These are phyloP conservation scores for Tephrocybe sp. DNA, from an alignment of 768 basidiomycete genomes.

Conservation along the genomic window DNA sequence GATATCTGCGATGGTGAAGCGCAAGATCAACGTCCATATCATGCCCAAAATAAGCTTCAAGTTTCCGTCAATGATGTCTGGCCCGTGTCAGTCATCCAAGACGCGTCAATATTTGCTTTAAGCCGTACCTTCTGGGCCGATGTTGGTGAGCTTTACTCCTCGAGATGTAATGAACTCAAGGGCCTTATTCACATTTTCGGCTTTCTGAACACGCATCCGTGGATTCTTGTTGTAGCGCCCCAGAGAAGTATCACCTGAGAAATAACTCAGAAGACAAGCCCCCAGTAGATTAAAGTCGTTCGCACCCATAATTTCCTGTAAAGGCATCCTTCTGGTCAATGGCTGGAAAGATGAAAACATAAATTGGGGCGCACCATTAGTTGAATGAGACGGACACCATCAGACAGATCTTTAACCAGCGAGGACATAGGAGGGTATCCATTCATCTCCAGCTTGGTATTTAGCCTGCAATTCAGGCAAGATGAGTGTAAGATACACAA, in stretches of 20 bases:
- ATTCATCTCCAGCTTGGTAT: constrained; percentile 87
- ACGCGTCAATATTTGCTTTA: neutral
- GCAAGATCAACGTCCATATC: constrained; percentile 98
- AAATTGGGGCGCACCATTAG: constrained; percentile 64
- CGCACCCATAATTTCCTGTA: constrained; percentile 93
- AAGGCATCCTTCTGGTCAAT: constrained; percentile 4
- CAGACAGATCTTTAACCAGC: constrained; percentile 86
- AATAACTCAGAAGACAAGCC: constrained; percentile 2
- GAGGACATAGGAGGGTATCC: constrained; percentile 88
- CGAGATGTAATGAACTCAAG: constrained; percentile 92
- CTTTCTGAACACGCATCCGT: constrained; percentile 92
- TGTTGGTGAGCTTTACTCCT: constrained; percentile 95
- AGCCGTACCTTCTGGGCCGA: constrained; percentile 85
- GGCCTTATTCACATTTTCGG: constrained; percentile 97
- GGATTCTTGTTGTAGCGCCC: constrained; percentile 94
- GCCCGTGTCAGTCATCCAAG: constrained; percentile 4
- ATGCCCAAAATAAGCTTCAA: constrained; percentile 97
- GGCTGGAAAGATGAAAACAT: neutral
- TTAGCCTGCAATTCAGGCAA: constrained; percentile 62
- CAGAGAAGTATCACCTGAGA: constrained; percentile 80
- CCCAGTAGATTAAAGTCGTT: constrained; percentile 15
- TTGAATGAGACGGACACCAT: constrained; percentile 94
- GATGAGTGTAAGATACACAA: constrained; percentile 8
- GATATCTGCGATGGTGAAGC: constrained; percentile 98
- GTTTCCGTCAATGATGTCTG: constrained; percentile 99